Evolutionary conservation across 495 filamentous ascomycete genomes (phyloP).

Genomic region (Tetracladium setigerum): DNA sequence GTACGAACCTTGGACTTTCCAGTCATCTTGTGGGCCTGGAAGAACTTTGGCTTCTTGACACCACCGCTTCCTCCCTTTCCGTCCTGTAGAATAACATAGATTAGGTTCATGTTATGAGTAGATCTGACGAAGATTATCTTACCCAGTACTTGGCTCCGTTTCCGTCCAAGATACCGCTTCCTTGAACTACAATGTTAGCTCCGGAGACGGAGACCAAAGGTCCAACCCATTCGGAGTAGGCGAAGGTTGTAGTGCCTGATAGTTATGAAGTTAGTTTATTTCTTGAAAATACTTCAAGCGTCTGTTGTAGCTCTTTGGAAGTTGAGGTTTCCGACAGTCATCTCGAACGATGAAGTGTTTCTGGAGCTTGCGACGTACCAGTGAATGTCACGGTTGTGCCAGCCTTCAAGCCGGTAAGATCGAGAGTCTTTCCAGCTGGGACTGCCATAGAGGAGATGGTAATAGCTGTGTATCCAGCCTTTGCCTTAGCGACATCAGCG

Average conservation of each 20-base stretch:
- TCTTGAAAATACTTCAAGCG: no score
- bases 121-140: constrained; percentile 40
- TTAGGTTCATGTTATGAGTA: no score
- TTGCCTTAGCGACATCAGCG: constrained; percentile 15
- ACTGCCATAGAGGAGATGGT: constrained; percentile 41
- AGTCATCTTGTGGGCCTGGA: constrained; percentile 39
- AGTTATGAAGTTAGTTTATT: no score
- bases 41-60: constrained; percentile 52
- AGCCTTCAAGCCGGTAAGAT: constrained; percentile 36
- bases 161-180: constrained; percentile 36
- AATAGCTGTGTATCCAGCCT: constrained; percentile 43
- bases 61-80: constrained; percentile 43
- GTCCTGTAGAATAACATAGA: constrained; percentile 16
- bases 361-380: no score
- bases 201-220: constrained; percentile 41
- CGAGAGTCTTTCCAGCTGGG: constrained; percentile 44
- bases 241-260: constrained; percentile 41
- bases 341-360: constrained; percentile 37
- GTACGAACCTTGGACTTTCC: constrained; percentile 26
- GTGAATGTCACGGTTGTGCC: constrained; percentile 27
- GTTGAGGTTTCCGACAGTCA: constrained; percentile 20
- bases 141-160: constrained; percentile 33
- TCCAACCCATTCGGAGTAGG: constrained; percentile 45
- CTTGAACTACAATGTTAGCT: constrained; percentile 34
- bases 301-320: no score